Evolutionary conservation across 495 filamentous ascomycete species (phyloP).

Genomic region (Hamigera avellanea): DNA sequence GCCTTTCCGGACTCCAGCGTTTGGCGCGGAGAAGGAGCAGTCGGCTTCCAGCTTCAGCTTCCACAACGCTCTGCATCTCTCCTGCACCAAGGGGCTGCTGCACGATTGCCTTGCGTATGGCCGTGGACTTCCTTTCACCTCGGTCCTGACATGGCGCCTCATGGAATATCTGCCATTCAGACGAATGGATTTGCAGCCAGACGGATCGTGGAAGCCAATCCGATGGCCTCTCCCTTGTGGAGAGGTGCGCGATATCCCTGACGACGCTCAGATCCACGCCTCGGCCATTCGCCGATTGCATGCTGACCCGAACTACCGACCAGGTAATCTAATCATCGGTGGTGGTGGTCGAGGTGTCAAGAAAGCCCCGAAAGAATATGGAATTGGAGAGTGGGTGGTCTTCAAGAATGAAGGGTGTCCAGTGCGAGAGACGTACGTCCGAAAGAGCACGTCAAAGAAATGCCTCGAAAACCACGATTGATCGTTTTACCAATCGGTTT

Average conservation of each 20-base stretch:
- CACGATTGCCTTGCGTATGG: constrained; percentile 67
- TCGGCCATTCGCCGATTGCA: constrained; percentile 67
- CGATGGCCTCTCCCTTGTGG: constrained; percentile 70
- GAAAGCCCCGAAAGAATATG: constrained; percentile 45
- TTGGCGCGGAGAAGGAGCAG: constrained; percentile 12
- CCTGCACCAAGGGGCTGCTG: constrained; percentile 49
- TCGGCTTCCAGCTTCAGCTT: constrained; percentile 29
- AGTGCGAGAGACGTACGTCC: constrained; percentile 51
- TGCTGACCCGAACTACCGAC: constrained; percentile 51
- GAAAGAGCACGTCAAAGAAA: constrained; percentile 6
- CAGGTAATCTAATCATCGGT: constrained; percentile 72
- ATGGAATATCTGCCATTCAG: constrained; percentile 84
- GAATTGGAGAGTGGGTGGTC: constrained; percentile 67
- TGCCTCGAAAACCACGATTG: background rate
- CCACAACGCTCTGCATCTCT: constrained; percentile 43
- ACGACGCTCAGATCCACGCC: constrained; percentile 57
- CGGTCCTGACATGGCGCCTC: constrained; percentile 63
- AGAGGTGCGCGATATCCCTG: constrained; percentile 71
- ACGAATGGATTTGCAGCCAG: constrained; percentile 63
- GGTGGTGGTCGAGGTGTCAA: constrained; percentile 65
- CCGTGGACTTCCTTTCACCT: constrained; percentile 44
- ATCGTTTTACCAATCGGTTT: too few species aligned
- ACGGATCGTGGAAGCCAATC: constrained; percentile 75
- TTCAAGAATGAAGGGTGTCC: constrained; percentile 49
- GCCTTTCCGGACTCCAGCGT: background rate